phyloP scores from a whole-genome alignment of 208 protist species.

The Histomonas meleagridis region DNA sequence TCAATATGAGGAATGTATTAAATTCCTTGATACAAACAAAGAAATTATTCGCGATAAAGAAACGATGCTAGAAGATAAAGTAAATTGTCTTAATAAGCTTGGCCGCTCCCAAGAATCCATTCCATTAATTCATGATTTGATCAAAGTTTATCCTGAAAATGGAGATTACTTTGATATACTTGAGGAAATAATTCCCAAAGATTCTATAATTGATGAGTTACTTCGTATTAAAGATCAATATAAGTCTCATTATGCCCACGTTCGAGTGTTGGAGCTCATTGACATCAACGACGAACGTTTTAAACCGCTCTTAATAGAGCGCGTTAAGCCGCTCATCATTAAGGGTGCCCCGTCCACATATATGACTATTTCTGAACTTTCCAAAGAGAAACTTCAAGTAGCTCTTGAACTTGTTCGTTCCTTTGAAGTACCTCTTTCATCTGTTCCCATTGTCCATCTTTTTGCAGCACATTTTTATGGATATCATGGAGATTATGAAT shows the following conservation, averaged over 20 bases:
- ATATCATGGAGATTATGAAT: neutral
- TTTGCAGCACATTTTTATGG: neutral
- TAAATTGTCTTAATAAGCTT: neutral
- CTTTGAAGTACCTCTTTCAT: neutral
- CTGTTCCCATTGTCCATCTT: neutral
- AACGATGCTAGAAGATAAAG: neutral
- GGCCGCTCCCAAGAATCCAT: neutral
- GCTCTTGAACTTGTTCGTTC: neutral
- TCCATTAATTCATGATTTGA: neutral
- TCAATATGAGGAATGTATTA: neutral
- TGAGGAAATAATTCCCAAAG: neutral
- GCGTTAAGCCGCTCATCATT: neutral
- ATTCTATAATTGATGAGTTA: neutral
- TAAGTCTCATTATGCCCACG: neutral
- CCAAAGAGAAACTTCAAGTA: neutral
- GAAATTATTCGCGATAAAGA: neutral
- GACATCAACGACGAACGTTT: neutral
- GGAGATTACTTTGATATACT: constrained; percentile 25
- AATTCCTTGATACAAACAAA: neutral
- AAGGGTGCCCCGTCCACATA: neutral
- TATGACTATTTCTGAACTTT: neutral
- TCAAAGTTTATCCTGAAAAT: constrained; percentile 22
- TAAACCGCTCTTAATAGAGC: neutral
- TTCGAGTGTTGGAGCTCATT: neutral
- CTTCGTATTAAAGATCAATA: neutral